A percentile compares a stretch with the other conserved stretches of the same genome.
These are phyloP conservation scores for Strobilomyces echinocephalus DNA, from an alignment of 768 basidiomycete species.

Conservation along the genomic window DNA sequence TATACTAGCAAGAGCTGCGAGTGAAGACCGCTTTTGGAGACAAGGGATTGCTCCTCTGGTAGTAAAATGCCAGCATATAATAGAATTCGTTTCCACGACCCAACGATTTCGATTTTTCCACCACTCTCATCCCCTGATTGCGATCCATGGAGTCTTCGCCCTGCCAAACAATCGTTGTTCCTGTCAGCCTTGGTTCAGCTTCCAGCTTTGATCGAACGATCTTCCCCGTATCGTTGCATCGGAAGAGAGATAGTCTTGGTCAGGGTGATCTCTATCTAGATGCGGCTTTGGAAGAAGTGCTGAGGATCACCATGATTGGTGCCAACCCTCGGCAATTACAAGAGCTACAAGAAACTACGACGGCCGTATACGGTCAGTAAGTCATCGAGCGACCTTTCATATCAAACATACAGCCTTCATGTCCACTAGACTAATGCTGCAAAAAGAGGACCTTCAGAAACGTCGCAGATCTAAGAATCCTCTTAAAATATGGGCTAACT, in stretches of 20 bases:
- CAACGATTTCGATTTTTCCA: too few relatives aligned
- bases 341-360: not conserved
- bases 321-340: not conserved
- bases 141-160: not conserved
- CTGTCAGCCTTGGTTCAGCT: conserved; percentile 3
- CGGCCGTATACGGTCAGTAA: not conserved
- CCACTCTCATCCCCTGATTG: not conserved
- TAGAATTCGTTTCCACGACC: not conserved
- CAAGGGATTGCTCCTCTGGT: not conserved
- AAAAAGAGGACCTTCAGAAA: not conserved
- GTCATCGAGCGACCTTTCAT: not conserved
- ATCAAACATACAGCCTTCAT: not conserved
- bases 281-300: not conserved
- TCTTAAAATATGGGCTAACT: not conserved
- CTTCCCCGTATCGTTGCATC: conserved; percentile 6
- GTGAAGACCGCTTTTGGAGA: not conserved
- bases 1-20: not conserved
- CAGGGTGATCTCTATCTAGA: conserved; percentile 5
- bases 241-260: not conserved
- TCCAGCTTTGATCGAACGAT: conserved; percentile 1
- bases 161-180: not conserved
- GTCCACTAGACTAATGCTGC: not conserved
- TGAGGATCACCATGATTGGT: not conserved
- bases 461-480: conserved; percentile 3
- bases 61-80: not conserved